Evolutionary conservation across 2,329 filamentous ascomycete species (phyloP).

Genomic region (Eutypa lata): DNA sequence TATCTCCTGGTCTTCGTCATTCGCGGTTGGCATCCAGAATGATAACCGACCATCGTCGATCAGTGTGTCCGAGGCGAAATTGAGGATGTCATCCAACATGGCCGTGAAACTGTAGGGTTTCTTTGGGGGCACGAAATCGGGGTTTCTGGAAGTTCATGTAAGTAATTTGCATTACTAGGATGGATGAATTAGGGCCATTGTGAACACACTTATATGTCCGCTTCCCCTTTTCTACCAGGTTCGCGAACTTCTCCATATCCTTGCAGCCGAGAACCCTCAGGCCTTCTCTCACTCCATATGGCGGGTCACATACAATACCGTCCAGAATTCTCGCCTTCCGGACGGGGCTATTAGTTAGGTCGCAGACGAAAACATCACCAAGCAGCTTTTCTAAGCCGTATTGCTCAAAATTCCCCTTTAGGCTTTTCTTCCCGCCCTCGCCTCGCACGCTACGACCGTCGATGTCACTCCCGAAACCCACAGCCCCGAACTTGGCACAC

Average conservation of each 20-base stretch:
- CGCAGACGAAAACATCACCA: constrained; percentile 77
- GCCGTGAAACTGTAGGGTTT: constrained; percentile 87
- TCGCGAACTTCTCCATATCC: constrained; percentile 58
- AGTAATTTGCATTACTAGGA: too few species aligned
- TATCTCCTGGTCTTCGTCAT: constrained; percentile 73
- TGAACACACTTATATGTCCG: constrained; percentile 63
- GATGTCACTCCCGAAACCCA: constrained; percentile 85
- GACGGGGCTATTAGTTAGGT: constrained; percentile 84
- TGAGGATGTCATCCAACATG: constrained; percentile 85
- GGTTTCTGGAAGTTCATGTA: constrained; percentile 16
- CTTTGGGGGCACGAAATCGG: constrained; percentile 62
- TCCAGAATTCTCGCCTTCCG: constrained; percentile 58
- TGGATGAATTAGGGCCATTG: too few species aligned
- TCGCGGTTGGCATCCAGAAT: constrained; percentile 97
- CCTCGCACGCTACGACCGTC: constrained; percentile 87
- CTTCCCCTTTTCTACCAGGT: constrained; percentile 66
- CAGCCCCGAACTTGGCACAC: constrained; percentile 83
- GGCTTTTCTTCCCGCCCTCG: constrained; percentile 49
- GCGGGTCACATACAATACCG: constrained; percentile 91
- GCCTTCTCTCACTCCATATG: constrained; percentile 92
- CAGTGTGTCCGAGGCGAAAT: constrained; percentile 73
- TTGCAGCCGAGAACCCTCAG: constrained; percentile 80
- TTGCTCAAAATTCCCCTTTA: constrained; percentile 74
- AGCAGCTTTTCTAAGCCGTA: constrained; percentile 67
- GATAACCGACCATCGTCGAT: constrained; percentile 77